A percentile compares a stretch with the other conserved stretches of the same genome.
Conservation (phyloP, 2,329 filamentous ascomycete species). For the Beauveria caledonica region DNA sequence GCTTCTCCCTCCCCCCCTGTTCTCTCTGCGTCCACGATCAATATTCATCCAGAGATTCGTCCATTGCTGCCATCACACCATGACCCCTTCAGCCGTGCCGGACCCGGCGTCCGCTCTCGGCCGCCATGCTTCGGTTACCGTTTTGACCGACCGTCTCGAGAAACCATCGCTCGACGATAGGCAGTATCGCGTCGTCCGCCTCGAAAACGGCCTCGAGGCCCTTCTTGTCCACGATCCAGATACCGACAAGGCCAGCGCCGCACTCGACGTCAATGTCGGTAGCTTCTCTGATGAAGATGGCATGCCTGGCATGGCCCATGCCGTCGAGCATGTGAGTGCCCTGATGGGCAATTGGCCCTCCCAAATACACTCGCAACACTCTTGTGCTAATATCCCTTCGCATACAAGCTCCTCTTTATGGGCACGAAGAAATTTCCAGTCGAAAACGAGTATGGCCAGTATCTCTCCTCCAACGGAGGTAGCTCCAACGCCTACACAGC, state of each 20-base stretch:
- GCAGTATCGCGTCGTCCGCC: constrained; percentile 75
- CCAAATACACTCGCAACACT: constrained; percentile 13
- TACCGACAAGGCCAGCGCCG: constrained; percentile 93
- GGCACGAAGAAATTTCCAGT: constrained; percentile 95
- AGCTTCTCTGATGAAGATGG: constrained; percentile 88
- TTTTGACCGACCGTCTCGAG: constrained; percentile 64
- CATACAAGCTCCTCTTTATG: constrained; percentile 74
- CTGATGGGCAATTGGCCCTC: constrained; percentile 3
- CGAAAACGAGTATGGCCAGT: constrained; percentile 94
- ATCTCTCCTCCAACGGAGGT: constrained; percentile 81
- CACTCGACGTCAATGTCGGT: constrained; percentile 91
- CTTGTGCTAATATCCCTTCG: not conserved
- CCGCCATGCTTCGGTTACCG: constrained; percentile 24
- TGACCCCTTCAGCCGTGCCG: constrained; percentile 19
- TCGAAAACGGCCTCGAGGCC: constrained; percentile 82
- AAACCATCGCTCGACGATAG: constrained; percentile 80
- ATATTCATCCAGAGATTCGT: not conserved
- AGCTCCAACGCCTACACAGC: constrained; percentile 94
- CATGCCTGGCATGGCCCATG: constrained; percentile 92
- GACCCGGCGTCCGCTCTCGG: constrained; percentile 20
- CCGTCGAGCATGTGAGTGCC: constrained; percentile 70
- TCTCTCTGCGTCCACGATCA: not conserved
- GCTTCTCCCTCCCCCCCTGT: not conserved
- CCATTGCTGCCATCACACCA: not conserved
- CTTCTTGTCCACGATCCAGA: constrained; percentile 88